These are phyloP conservation scores for Lactarius psammicola DNA, from an alignment of 768 basidiomycete species.

Conservation along the genomic window DNA sequence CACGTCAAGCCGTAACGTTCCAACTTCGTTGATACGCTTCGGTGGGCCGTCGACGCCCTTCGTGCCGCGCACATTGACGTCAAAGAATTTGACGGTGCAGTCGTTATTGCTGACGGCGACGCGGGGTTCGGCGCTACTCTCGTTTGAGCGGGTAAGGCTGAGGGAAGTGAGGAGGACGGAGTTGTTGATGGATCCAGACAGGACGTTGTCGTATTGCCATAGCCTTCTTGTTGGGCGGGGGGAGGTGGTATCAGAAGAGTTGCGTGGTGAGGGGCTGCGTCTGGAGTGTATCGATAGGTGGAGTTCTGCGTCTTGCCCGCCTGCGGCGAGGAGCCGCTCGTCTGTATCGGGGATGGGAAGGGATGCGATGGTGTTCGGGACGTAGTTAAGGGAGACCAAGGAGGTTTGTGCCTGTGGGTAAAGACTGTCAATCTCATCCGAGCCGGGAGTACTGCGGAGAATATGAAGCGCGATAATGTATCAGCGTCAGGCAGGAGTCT, in stretches of 20 bases:
- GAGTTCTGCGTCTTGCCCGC: conserved; percentile 71
- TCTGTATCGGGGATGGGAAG: conserved; percentile 50
- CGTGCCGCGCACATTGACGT: conserved; percentile 55
- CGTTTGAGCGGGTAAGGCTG: conserved; percentile 55
- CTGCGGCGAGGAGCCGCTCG: conserved; percentile 67
- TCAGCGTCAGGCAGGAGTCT: neutral
- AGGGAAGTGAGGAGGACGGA: conserved; percentile 67
- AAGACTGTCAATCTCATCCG: neutral
- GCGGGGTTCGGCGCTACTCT: conserved; percentile 70
- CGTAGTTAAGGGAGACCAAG: conserved; percentile 55
- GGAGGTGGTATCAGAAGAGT: neutral
- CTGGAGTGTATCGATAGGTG: conserved; percentile 54
- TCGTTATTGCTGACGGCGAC: conserved; percentile 88
- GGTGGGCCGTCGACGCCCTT: conserved; percentile 37
- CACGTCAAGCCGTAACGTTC: conserved; percentile 57
- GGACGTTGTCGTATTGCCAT: conserved; percentile 57
- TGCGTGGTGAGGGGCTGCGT: conserved; percentile 18
- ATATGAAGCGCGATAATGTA: neutral
- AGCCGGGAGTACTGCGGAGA: conserved; percentile 8
- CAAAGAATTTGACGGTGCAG: conserved; percentile 74
- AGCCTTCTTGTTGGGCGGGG: conserved; percentile 29
- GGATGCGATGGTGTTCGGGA: conserved; percentile 62
- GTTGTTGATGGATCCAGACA: conserved; percentile 77
- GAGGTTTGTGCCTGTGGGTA: conserved; percentile 38
- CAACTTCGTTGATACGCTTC: conserved; percentile 48